Evolutionary conservation across 805 yeast genomes (phyloP), one percentile per base, ranked within the genome.

Genomic region (Cyberlindnera samutprakarnensis): DNA sequence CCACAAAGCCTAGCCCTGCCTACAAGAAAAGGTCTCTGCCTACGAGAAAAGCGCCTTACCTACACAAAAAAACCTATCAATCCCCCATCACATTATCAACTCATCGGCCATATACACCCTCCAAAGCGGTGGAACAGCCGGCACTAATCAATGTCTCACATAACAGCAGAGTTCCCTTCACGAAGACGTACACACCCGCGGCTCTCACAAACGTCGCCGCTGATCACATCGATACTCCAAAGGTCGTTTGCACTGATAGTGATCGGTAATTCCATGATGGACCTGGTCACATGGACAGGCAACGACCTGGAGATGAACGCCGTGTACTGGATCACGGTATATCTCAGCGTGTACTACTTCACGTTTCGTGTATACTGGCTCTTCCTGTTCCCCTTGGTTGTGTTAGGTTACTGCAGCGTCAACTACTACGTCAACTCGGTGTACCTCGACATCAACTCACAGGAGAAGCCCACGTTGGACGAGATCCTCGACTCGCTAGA

Each of bases 391-490:
- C 25, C 59, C 6, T 27, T 59, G n/a, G 20, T 56, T 9, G 50
- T 61, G 6, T 14, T 58, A 14, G 30, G 46, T 4, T 67, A 66
- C 42, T 46, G 63, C 21, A 53, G 62, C 19, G 25, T 64, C 8
- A 68, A 64, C 27, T 67, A 68, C 65, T 53, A 61, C 25, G 50
- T 64, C 13, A 63, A 61, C 37, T 62, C 71, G 6, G 61, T 66
- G 8, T 51, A 63, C 7, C 52, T 57, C 38, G 71, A 64, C 37
- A 53, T 68, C 18, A 29, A 32, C 14, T 25, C 31, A 30, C 57
- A 56, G 31, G 70, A 66, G 33, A 62, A 55, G 34, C 72, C 73
- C 17, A 68, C 75, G 2, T 51, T 67, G 23, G 72, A 66, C 30
- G 73, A 68, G 39, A 64, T 68, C 2, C 42, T 68, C 29, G 59